Conservation (phyloP, 352 stramenopile genomes). For the Phytophthora fragariaefolia region DNA sequence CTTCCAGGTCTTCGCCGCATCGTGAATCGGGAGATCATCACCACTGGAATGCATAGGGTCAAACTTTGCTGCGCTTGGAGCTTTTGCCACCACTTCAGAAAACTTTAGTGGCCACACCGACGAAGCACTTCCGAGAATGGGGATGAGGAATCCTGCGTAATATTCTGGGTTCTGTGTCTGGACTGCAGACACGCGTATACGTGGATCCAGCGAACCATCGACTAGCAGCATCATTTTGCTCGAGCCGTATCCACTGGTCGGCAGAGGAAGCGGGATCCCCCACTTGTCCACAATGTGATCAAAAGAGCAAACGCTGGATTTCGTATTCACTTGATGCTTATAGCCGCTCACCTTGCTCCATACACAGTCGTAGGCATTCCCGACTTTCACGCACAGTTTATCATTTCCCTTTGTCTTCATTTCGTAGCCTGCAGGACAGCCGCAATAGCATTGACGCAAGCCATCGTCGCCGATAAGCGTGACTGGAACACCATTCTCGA, state of each 20-base stretch:
- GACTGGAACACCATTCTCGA: constrained; percentile 55
- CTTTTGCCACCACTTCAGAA: constrained; percentile 21
- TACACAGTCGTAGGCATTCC: constrained; percentile 38
- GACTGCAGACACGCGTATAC: constrained; percentile 24
- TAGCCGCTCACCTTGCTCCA: constrained; percentile 51
- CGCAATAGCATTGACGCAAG: constrained; percentile 60
- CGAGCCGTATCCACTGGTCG: constrained; percentile 52
- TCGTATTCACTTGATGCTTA: constrained; percentile 30
- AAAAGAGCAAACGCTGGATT: constrained; percentile 39
- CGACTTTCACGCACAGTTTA: constrained; percentile 36
- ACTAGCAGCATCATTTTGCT: constrained; percentile 39
- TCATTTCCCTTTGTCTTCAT: constrained; percentile 25
- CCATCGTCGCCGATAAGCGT: constrained; percentile 43
- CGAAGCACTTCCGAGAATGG: constrained; percentile 13
- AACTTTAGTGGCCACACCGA: constrained; percentile 26
- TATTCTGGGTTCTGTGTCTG: constrained; percentile 35
- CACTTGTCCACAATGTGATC: constrained; percentile 46
- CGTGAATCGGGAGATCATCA: constrained; percentile 15
- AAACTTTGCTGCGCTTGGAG: constrained; percentile 19
- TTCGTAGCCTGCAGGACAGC: constrained; percentile 53
- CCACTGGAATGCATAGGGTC: constrained; percentile 12
- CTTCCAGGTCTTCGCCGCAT: constrained; percentile 47
- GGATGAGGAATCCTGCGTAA: constrained; percentile 24
- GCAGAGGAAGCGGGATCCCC: constrained; percentile 52
- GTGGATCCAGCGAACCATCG: constrained; percentile 20